phyloP scores from a whole-genome alignment of 495 filamentous ascomycete genomes.

The Podospora bellae-mahoneyi region DNA sequence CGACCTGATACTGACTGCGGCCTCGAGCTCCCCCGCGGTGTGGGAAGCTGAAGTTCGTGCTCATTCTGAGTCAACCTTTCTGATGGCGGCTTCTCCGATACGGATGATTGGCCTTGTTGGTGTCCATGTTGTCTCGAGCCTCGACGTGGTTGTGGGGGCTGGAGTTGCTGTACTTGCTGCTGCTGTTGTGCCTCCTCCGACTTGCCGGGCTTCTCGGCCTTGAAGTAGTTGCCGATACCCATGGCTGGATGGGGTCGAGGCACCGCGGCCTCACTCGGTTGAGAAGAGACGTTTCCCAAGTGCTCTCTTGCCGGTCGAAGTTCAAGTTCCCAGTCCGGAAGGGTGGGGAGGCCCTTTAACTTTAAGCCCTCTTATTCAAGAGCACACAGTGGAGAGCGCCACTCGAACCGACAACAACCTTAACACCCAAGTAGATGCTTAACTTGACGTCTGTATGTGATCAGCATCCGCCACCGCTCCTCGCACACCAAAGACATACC shows the following conservation, averaged over 20 bases:
- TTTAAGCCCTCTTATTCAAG: neutral
- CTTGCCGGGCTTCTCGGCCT: conserved; percentile 45
- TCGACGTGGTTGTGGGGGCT: conserved; percentile 1
- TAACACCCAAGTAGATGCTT: neutral
- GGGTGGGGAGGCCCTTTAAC: neutral
- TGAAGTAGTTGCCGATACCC: conserved; percentile 63
- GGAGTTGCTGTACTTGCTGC: neutral
- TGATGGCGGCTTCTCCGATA: conserved; percentile 28
- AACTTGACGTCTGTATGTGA: neutral
- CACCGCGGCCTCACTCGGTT: conserved; percentile 3
- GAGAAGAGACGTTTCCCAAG: neutral
- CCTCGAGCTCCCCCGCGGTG: conserved; percentile 44
- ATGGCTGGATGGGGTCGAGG: conserved; percentile 38
- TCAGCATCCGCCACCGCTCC: neutral
- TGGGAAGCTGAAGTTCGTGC: conserved; percentile 47
- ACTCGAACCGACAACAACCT: neutral
- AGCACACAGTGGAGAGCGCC: neutral
- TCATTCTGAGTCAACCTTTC: conserved; percentile 27
- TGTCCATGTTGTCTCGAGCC: conserved; percentile 6
- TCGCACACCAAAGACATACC: neutral
- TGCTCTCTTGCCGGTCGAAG: neutral
- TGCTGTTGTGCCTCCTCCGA: conserved; percentile 9
- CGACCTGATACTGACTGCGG: conserved; percentile 50
- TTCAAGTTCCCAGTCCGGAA: neutral
- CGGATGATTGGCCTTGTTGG: conserved; percentile 13